These are phyloP conservation scores for Sugiyamaella sp. DNA, from an alignment of 1,139 yeast species.

Conservation along the genomic window DNA sequence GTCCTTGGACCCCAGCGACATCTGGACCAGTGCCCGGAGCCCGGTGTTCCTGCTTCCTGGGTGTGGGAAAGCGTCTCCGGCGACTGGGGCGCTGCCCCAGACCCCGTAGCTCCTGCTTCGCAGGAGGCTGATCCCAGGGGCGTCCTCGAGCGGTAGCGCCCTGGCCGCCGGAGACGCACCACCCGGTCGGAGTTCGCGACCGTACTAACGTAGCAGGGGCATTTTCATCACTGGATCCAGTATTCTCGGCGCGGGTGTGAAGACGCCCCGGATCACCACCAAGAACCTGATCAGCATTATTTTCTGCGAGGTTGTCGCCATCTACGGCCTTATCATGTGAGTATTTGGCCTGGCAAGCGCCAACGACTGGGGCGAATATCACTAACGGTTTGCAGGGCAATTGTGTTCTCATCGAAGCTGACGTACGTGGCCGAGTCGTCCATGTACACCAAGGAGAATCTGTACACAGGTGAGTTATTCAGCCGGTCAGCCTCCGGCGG, in stretches of 20 bases:
- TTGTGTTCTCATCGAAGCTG: slow-evolving; percentile 91
- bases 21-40: too few species aligned
- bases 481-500: too few species aligned
- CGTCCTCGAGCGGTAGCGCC: too few species aligned
- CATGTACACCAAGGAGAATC: slow-evolving; percentile 76
- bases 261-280: slow-evolving; percentile 95
- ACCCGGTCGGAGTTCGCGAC: not conserved
- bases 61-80: not conserved
- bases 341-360: slow-evolving; percentile 10
- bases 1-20: too few species aligned
- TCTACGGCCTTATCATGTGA: slow-evolving; percentile 89
- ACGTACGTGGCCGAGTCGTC: slow-evolving; percentile 65
- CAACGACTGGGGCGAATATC: not conserved
- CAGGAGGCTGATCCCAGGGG: too few species aligned
- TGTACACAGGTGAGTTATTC: slow-evolving; percentile 80
- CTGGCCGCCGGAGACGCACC: too few species aligned
- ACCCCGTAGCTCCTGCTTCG: too few species aligned
- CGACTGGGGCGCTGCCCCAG: not conserved
- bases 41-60: too few species aligned
- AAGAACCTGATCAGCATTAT: slow-evolving; percentile 95
- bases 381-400: slow-evolving; percentile 50
- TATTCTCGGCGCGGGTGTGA: slow-evolving; percentile 96
- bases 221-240: slow-evolving; percentile 95
- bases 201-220: slow-evolving; percentile 52
- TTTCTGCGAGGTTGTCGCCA: slow-evolving; percentile 99